These are phyloP conservation scores for Scheffersomyces ergatensis DNA, from an alignment of 805 yeast species.

Conservation along the genomic window DNA sequence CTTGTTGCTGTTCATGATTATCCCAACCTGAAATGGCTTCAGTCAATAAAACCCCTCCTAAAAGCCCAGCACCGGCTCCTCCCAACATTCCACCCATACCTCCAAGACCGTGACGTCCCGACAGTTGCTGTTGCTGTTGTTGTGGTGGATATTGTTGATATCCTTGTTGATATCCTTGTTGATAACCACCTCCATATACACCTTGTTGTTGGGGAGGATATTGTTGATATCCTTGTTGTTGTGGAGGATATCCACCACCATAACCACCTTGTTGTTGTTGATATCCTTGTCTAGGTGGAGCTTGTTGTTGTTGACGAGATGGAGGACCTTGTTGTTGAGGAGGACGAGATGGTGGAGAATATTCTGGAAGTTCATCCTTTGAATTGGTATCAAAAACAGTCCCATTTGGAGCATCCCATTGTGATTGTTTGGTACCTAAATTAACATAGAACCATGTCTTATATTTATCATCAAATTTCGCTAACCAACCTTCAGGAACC, in stretches of 20 bases:
- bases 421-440: conserved; percentile 67
- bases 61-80: conserved; percentile 55
- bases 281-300: conserved; percentile 24
- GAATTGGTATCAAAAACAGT: conserved; percentile 33
- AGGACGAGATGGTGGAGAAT: conserved; percentile 3
- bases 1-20: conserved; percentile 27
- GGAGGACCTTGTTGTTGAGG: conserved; percentile 18
- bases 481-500: conserved; percentile 72
- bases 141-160: conserved; percentile 7
- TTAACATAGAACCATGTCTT: conserved; percentile 81
- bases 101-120: no score
- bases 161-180: conserved; percentile 11
- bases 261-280: conserved; percentile 13
- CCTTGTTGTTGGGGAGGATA: conserved; percentile 13
- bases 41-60: conserved; percentile 58
- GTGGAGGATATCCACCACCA: conserved; percentile 15
- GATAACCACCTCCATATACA: conserved; percentile 14
- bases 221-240: conserved; percentile 13
- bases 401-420: conserved; percentile 83
- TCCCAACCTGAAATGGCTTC: conserved; percentile 36
- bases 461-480: conserved; percentile 69
- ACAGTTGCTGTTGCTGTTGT: conserved; percentile 24
- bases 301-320: conserved; percentile 33
- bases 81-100: conserved; percentile 60
- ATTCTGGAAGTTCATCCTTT: conserved; percentile 23